Base-by-base conservation (phyloP, 2,329 filamentous ascomycete species). In the Berkeleyomyces basicola region DNA sequence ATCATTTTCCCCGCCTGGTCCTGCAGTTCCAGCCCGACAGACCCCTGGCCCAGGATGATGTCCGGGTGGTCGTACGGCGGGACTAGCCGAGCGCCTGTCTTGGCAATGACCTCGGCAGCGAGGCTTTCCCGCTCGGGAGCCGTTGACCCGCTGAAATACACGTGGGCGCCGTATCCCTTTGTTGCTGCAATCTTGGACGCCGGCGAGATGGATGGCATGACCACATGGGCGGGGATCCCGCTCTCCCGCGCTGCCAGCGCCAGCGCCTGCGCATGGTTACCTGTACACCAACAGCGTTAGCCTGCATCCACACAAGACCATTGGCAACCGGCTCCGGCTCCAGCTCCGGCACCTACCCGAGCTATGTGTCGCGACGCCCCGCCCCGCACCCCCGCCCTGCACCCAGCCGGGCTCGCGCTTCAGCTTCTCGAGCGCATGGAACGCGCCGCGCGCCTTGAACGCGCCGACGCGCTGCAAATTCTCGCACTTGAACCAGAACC, bases 401-500 rank as follows among this genome's bases (percentile, higher is more conserved):
- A 85, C 77, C 74, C 82, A 82, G 0, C 81, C 84, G 3, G 79
- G 75, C 68, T 84, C 80, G 66, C 71, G 73, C 70, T 86, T 83
- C 70, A 96, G 74, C 63, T 87, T 75, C 69, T 84, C 79, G 44
- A 96, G 71, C 0, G 91, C 90, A 73, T 96, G 89, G 68, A 96
- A 96, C 0, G 91, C 92, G 4, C 92, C 93, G 5, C 92, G 79
- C 14, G 84, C 87, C 75, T 97, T 97, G 78, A 97, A 97, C 0
- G 92, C 92, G 60, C 92, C 93, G 62, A 95, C 84, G 62, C 84
- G 83, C 76, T 97, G 93, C 64, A 89, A 77, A 73, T 96, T 96
- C 77, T 97, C 92, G 73, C 90, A 95, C 76, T 97, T 97, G 81
- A 97, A 95, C 77, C 88, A 93, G 61, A 97, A 78, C 10, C 83